phyloP scores from a whole-genome alignment of 2,329 filamentous ascomycete species.

The Cercospora citrullina region DNA sequence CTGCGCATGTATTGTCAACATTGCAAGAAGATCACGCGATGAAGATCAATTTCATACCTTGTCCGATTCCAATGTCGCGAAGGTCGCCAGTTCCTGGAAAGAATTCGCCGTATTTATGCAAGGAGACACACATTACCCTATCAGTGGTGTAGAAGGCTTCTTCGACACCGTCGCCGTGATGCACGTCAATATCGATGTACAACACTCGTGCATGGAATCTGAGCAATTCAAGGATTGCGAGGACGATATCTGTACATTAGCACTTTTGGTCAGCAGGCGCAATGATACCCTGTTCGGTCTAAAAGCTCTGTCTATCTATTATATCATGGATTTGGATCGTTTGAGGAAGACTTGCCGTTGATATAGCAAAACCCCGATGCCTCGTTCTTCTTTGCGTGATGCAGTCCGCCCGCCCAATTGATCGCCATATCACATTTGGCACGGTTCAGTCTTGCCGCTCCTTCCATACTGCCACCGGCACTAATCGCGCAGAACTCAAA shows the following conservation, averaged over 20 bases:
- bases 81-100: slow-evolving; percentile 70
- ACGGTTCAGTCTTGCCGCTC: slow-evolving; percentile 65
- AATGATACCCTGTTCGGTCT: background rate
- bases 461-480: slow-evolving; percentile 69
- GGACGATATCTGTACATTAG: slow-evolving; percentile 59
- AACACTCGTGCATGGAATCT: slow-evolving; percentile 64
- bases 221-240: slow-evolving; percentile 66
- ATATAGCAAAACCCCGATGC: slow-evolving; percentile 52
- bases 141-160: slow-evolving; percentile 72
- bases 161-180: slow-evolving; percentile 68
- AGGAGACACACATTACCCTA: slow-evolving; percentile 70
- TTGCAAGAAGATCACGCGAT: background rate
- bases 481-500: slow-evolving; percentile 72
- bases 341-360: slow-evolving; percentile 40
- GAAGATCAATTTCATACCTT: slow-evolving; percentile 41
- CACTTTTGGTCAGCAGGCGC: background rate
- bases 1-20: background rate
- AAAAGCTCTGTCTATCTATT: background rate
- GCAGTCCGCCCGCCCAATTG: slow-evolving; percentile 54
- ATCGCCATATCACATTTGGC: slow-evolving; percentile 67
- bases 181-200: slow-evolving; percentile 68
- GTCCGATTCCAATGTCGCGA: slow-evolving; percentile 65
- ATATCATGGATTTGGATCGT: background rate
- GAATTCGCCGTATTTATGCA: slow-evolving; percentile 73
- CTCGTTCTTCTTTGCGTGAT: slow-evolving; percentile 53